Conservation (phyloP, 257 asterid genomes). For the Scutellaria galericulata region DNA sequence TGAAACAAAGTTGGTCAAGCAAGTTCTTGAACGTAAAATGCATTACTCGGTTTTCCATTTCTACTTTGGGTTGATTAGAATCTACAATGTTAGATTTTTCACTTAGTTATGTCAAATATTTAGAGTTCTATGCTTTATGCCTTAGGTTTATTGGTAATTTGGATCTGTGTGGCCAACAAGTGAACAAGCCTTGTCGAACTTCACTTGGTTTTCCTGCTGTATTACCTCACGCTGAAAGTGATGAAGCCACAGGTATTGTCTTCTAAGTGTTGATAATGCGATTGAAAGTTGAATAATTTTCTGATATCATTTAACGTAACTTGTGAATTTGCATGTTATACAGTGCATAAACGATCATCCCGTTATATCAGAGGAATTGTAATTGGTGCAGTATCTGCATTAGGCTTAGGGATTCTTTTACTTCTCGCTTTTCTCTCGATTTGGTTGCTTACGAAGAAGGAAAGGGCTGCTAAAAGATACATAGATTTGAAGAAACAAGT, state of each 20-base stretch:
- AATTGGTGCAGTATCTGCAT: constrained; percentile 75
- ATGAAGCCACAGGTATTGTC: constrained; percentile 71
- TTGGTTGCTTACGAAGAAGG: constrained; percentile 79
- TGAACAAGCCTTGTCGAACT: constrained; percentile 83
- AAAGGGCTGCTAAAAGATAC: constrained; percentile 79
- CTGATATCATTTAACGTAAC: not conserved
- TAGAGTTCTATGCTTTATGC: constrained; percentile 38
- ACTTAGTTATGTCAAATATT: not conserved
- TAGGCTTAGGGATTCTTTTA: constrained; percentile 66
- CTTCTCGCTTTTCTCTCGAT: constrained; percentile 73
- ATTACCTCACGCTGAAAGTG: constrained; percentile 87
- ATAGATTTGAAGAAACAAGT: constrained; percentile 91
- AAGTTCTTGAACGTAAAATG: not conserved
- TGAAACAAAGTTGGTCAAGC: constrained; percentile 6
- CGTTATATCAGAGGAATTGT: constrained; percentile 77
- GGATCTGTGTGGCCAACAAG: constrained; percentile 98
- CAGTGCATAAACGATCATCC: constrained; percentile 73
- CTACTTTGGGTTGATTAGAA: not conserved
- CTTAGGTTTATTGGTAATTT: constrained; percentile 90
- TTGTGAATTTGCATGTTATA: constrained; percentile 17
- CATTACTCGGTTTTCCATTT: not conserved
- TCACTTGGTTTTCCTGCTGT: constrained; percentile 98
- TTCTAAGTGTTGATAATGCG: not conserved
- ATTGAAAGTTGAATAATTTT: not conserved
- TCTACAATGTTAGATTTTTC: not conserved